A percentile compares a stretch with the other conserved stretches of the same genome.
phyloP scores from a whole-genome alignment of 805 yeast genomes.

The Sporopachydermia lactativora region DNA sequence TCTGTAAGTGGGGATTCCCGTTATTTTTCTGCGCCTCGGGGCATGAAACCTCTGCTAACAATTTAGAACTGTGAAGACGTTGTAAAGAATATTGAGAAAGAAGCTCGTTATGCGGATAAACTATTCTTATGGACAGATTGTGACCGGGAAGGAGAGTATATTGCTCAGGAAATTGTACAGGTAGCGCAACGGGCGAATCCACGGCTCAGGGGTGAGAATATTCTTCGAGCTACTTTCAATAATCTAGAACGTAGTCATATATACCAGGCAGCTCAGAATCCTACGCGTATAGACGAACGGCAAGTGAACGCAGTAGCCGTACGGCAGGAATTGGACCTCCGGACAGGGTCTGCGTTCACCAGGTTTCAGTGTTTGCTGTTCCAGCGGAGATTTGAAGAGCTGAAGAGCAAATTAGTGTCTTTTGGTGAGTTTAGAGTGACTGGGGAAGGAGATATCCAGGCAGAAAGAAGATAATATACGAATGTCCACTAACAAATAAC shows the following conservation, averaged over 20 bases:
- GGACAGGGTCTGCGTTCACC: slow-evolving; percentile 85
- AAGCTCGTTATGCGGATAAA: slow-evolving; percentile 43
- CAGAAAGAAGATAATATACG: neutral
- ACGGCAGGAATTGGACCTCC: slow-evolving; percentile 73
- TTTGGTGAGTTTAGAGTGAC: slow-evolving; percentile 39
- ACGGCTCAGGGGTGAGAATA: slow-evolving; percentile 29
- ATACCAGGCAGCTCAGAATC: slow-evolving; percentile 56
- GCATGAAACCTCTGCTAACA: neutral
- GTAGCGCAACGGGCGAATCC: slow-evolving; percentile 47
- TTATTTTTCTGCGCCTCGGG: too few species aligned
- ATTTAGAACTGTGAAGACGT: slow-evolving; percentile 21
- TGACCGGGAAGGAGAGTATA: slow-evolving; percentile 91
- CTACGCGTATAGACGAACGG: slow-evolving; percentile 44
- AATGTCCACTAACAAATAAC: neutral
- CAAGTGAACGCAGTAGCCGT: slow-evolving; percentile 78
- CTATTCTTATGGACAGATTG: slow-evolving; percentile 98
- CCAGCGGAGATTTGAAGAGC: slow-evolving; percentile 17
- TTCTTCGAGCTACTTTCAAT: slow-evolving; percentile 74
- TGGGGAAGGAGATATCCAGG: slow-evolving; percentile 16
- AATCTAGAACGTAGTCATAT: slow-evolving; percentile 74
- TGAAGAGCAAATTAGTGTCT: slow-evolving; percentile 31
- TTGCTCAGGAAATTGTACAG: slow-evolving; percentile 68
- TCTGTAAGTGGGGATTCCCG: neutral
- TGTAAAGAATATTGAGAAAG: slow-evolving; percentile 50
- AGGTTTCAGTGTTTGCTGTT: slow-evolving; percentile 53